Evolutionary conservation across 306 rosid species (phyloP).

Genomic region (Potentilla sterilis): DNA sequence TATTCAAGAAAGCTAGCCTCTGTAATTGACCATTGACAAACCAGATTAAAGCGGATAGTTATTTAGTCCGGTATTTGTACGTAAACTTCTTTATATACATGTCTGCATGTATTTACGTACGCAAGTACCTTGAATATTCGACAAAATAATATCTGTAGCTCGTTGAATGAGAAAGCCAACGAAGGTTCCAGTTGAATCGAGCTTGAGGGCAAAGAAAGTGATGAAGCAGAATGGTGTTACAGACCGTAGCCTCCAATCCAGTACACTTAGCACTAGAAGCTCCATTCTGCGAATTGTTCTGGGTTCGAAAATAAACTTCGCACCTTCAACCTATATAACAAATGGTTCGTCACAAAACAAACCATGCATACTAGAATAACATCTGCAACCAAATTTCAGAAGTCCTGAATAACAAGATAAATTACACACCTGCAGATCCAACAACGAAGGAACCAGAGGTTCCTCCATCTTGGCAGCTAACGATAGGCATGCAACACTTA

Average conservation of each 20-base stretch:
- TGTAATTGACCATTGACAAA: conserved; percentile 31
- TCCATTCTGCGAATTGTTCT: conserved; percentile 87
- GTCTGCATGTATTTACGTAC: not conserved
- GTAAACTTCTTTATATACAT: not conserved
- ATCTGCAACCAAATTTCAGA: not conserved
- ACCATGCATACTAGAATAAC: not conserved
- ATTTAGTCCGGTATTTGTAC: not conserved
- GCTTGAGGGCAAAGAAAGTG: conserved; percentile 82
- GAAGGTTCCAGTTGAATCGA: conserved; percentile 63
- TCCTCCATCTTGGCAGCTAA: conserved; percentile 99
- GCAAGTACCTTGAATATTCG: conserved; percentile 65
- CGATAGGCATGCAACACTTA: conserved; percentile 90
- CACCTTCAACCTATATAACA: conserved; percentile 64
- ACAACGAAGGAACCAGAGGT: conserved; percentile 78
- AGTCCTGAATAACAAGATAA: not conserved
- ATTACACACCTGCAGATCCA: conserved; percentile 80
- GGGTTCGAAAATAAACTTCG: conserved; percentile 76
- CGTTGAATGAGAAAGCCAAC: conserved; percentile 65
- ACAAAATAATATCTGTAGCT: conserved; percentile 73
- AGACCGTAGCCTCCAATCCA: conserved; percentile 97
- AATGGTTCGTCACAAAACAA: not conserved
- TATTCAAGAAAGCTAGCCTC: conserved; percentile 80
- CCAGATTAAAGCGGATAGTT: not conserved
- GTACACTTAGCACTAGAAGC: conserved; percentile 65
- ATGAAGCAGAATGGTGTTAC: conserved; percentile 89